Evolutionary conservation across 805 yeast species (phyloP).

Genomic region (Pichia eremophila): DNA sequence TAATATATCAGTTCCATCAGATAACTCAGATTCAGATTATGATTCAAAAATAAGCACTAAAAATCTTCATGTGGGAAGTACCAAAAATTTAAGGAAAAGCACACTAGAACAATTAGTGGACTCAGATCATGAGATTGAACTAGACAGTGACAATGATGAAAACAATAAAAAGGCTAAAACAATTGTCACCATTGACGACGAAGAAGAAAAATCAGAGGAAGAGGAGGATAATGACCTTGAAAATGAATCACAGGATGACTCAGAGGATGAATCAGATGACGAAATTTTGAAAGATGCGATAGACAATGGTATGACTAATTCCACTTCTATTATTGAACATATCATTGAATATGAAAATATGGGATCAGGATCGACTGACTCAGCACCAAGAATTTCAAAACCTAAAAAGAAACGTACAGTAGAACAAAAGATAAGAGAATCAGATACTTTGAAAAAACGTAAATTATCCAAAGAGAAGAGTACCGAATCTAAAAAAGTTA

Average conservation of each 20-base stretch:
- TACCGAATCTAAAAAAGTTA: background rate
- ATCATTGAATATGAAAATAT: background rate
- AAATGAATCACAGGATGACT: background rate
- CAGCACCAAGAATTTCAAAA: background rate
- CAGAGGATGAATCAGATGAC: background rate
- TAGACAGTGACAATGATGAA: too few relatives aligned
- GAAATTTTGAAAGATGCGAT: background rate
- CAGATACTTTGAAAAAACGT: background rate
- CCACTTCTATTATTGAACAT: constrained; percentile 4
- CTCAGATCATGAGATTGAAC: too few relatives aligned
- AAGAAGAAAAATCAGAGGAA: background rate
- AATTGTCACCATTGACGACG: too few relatives aligned
- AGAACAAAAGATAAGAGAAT: background rate
- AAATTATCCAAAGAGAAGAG: background rate
- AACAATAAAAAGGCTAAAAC: too few relatives aligned
- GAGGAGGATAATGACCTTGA: background rate
- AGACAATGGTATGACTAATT: background rate
- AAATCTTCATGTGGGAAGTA: background rate
- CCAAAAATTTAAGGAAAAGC: background rate
- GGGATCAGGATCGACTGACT: background rate
- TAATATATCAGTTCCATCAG: background rate
- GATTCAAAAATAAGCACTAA: background rate
- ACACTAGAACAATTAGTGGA: background rate
- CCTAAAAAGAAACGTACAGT: background rate
- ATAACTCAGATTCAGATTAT: background rate